Percentiles rank a stretch among this genome's conserved stretches.
Conservation (phyloP, 2,329 filamentous ascomycete genomes). For the Colletotrichum incanum region DNA sequence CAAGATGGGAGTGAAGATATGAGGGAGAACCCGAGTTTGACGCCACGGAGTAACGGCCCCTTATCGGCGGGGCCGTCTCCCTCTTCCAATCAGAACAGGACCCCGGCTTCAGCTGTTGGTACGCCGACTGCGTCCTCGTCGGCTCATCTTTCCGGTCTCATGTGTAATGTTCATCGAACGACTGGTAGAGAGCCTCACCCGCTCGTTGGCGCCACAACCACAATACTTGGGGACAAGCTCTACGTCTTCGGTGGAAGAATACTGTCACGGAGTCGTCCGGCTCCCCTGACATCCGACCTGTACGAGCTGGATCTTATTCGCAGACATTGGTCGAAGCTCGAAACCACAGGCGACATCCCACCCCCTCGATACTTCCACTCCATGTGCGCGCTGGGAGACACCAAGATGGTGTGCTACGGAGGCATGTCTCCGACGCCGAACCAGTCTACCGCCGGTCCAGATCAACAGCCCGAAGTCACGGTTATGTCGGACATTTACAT, state of each 20-base stretch:
- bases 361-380: conserved; percentile 97
- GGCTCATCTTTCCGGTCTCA: conserved; percentile 75
- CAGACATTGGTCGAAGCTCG: conserved; percentile 93
- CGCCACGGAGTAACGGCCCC: conserved; percentile 68
- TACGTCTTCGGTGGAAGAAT: conserved; percentile 96
- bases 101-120: conserved; percentile 56
- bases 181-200: conserved; percentile 93
- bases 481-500: conserved; percentile 99
- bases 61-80: conserved; percentile 72
- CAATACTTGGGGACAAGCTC: conserved; percentile 93
- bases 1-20: conserved; percentile 63
- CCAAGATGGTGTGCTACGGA: conserved; percentile 97
- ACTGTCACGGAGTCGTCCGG: conserved; percentile 85
- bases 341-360: conserved; percentile 87
- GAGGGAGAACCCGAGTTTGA: conserved; percentile 59
- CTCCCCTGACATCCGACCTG: conserved; percentile 87
- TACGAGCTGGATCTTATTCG: conserved; percentile 94
- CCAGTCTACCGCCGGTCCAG: conserved; percentile 64
- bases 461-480: conserved; percentile 87
- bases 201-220: conserved; percentile 94
- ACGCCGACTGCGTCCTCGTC: conserved; percentile 63
- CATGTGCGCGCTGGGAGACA: conserved; percentile 92
- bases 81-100: conserved; percentile 59
- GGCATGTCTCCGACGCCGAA: conserved; percentile 90
- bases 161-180: conserved; percentile 85